A percentile compares a stretch with the other conserved stretches of the same genome.
phyloP scores from a whole-genome alignment of 495 filamentous ascomycete genomes.

The Talaromyces nanjingensis region DNA sequence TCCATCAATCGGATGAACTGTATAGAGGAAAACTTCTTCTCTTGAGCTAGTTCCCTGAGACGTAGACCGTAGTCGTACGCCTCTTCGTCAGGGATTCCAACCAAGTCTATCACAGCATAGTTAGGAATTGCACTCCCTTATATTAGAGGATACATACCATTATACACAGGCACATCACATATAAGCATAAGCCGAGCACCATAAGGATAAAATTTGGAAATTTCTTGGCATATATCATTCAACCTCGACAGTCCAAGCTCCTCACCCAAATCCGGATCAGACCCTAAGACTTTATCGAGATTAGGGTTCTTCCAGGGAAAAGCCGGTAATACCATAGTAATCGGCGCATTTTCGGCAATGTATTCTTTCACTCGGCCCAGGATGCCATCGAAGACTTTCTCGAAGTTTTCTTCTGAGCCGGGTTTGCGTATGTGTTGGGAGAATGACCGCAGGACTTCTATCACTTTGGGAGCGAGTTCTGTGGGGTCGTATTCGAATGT shows the following conservation, averaged over 20 bases:
- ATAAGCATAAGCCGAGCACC: constrained; percentile 39
- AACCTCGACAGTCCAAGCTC: constrained; percentile 37
- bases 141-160: constrained; percentile 21
- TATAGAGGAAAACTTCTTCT: constrained; percentile 33
- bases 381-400: not conserved
- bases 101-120: constrained; percentile 24
- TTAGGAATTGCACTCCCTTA: not conserved
- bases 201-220: constrained; percentile 36
- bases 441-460: not conserved
- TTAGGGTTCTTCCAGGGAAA: constrained; percentile 44
- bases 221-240: constrained; percentile 34
- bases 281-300: constrained; percentile 37
- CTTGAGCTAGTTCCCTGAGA: constrained; percentile 30
- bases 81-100: constrained; percentile 33
- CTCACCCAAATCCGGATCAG: constrained; percentile 39
- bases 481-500: not conserved
- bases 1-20: not conserved
- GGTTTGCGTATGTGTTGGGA: not conserved
- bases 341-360: not conserved
- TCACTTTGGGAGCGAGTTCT: not conserved
- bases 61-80: constrained; percentile 37
- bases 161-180: constrained; percentile 46
- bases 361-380: not conserved
- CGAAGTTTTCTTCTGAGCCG: not conserved
- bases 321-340: constrained; percentile 34